phyloP scores from a whole-genome alignment of 1,139 yeast species.

The Geotrichum siamense region DNA sequence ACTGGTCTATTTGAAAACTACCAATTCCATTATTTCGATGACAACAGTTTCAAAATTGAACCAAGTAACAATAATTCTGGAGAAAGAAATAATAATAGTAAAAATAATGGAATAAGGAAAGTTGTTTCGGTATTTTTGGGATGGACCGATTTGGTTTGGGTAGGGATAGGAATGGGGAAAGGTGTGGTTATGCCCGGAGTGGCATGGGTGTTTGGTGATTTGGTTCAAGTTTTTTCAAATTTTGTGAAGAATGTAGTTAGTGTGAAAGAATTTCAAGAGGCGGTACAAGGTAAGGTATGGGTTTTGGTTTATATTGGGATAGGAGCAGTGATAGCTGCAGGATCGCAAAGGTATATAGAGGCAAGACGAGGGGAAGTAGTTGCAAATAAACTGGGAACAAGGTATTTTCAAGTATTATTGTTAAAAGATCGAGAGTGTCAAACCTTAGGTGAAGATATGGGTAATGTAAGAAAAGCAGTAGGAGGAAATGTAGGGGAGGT shows the following conservation, averaged over 20 bases:
- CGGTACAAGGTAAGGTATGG: slow-evolving; percentile 32
- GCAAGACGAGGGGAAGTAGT: slow-evolving; percentile 39
- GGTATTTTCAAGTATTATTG: slow-evolving; percentile 36
- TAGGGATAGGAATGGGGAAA: slow-evolving; percentile 31
- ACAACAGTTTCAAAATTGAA: background rate
- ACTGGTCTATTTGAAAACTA: background rate
- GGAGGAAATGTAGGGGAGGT: slow-evolving; percentile 42
- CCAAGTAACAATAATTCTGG: background rate
- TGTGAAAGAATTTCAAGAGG: slow-evolving; percentile 29
- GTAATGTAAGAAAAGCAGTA: slow-evolving; percentile 40
- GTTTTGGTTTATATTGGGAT: slow-evolving; percentile 38
- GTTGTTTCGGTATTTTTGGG: no score
- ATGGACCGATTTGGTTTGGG: no score
- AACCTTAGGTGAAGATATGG: slow-evolving; percentile 40
- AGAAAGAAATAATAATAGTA: background rate
- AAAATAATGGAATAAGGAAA: no score
- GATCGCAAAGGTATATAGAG: slow-evolving; percentile 33
- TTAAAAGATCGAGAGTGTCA: slow-evolving; percentile 43
- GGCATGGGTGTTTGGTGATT: slow-evolving; percentile 36
- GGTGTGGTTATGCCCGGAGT: slow-evolving; percentile 39
- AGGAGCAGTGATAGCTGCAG: slow-evolving; percentile 33
- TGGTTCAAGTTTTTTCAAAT: slow-evolving; percentile 35
- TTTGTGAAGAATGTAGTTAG: slow-evolving; percentile 29
- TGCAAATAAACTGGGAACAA: slow-evolving; percentile 39
- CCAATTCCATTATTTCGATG: background rate